A percentile compares a stretch with the other conserved stretches of the same genome.
phyloP scores from a whole-genome alignment of 1,284 basidiomycete species.

The Apiotrichum gamsii region DNA sequence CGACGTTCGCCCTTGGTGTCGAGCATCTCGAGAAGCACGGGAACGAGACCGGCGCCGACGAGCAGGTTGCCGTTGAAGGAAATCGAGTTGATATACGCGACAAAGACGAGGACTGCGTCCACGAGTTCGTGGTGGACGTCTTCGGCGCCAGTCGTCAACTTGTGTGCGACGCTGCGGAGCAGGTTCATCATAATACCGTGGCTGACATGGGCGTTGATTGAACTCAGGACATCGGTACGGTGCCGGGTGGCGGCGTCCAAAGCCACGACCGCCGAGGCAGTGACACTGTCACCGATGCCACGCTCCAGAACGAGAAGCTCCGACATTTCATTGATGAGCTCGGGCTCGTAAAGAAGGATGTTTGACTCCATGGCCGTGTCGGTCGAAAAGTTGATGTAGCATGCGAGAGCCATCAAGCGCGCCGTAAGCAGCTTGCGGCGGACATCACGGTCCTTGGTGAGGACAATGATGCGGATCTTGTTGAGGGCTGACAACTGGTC shows the following conservation, averaged over 20 bases:
- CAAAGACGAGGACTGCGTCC: conserved; percentile 77
- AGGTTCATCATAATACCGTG: conserved; percentile 90
- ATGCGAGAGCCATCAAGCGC: conserved; percentile 79
- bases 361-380: conserved; percentile 73
- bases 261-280: conserved; percentile 77
- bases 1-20: conserved; percentile 53
- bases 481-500: conserved; percentile 88
- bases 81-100: conserved; percentile 80
- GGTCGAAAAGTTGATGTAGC: conserved; percentile 68
- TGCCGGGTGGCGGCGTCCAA: conserved; percentile 86
- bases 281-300: conserved; percentile 54
- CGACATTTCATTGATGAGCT: conserved; percentile 77
- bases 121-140: conserved; percentile 75
- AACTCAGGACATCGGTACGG: conserved; percentile 78
- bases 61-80: conserved; percentile 84
- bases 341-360: conserved; percentile 86
- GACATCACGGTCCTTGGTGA: conserved; percentile 55
- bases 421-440: conserved; percentile 76
- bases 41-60: conserved; percentile 92
- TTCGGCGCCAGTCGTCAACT: conserved; percentile 56
- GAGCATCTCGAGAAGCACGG: conserved; percentile 79
- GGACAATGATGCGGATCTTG: conserved; percentile 72
- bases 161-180: conserved; percentile 68
- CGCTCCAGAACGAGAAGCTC: conserved; percentile 74
- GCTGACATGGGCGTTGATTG: conserved; percentile 91